These are phyloP conservation scores for Lipomyces sp. DNA, from an alignment of 805 yeast genomes.

Conservation along the genomic window DNA sequence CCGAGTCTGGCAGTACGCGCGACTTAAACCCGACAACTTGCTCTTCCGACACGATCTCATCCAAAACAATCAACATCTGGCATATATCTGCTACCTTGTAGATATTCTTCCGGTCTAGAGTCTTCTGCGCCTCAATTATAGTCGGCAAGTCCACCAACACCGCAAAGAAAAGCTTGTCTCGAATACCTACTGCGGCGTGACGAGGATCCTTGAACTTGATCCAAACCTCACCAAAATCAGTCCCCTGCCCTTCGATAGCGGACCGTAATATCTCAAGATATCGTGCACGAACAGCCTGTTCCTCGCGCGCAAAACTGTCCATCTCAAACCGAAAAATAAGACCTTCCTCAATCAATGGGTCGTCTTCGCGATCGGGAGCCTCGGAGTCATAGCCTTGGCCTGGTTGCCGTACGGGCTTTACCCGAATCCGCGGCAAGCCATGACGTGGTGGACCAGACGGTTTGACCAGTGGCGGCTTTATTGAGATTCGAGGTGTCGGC, in stretches of 20 bases:
- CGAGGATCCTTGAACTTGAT: conserved; percentile 83
- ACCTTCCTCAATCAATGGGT: conserved; percentile 89
- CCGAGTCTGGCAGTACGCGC: conserved; percentile 41
- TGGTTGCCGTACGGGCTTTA: conserved; percentile 69
- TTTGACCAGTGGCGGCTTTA: conserved; percentile 30
- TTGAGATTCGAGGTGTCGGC: conserved; percentile 31
- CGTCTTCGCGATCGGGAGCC: conserved; percentile 94
- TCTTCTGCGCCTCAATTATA: conserved; percentile 80
- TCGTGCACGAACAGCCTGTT: conserved; percentile 27
- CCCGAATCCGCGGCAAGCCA: conserved; percentile 53
- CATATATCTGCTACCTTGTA: conserved; percentile 84
- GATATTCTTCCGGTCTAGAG: conserved; percentile 85
- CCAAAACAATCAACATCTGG: conserved; percentile 81
- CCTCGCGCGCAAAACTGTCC: conserved; percentile 31
- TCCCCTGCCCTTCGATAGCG: conserved; percentile 46
- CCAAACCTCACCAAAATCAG: conserved; percentile 71
- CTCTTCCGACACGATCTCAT: conserved; percentile 55
- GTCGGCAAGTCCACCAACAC: conserved; percentile 89
- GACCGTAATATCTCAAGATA: conserved; percentile 24
- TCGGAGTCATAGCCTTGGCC: conserved; percentile 98
- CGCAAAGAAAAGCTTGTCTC: conserved; percentile 75
- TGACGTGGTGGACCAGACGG: conserved; percentile 21
- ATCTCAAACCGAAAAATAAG: conserved; percentile 61
- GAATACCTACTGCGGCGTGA: conserved; percentile 77
- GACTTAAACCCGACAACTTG: conserved; percentile 43